Evolutionary conservation across 768 basidiomycete genomes (phyloP).

Genomic region (Ramaria sp.): DNA sequence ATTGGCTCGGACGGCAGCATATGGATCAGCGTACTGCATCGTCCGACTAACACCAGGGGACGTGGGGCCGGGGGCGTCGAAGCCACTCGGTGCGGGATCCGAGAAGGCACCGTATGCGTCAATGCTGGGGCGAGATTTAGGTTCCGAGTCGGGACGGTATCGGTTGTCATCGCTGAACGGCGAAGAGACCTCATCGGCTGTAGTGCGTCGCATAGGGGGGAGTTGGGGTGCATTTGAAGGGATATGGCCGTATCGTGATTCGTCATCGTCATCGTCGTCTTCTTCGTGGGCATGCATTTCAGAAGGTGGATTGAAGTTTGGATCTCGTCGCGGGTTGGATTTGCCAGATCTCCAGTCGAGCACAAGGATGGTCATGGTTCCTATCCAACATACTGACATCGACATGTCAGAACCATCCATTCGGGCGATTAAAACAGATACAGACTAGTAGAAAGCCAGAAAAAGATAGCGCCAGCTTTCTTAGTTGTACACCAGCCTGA

Average conservation of each 20-base stretch:
- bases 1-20: constrained; percentile 66
- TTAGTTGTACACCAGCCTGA: constrained; percentile 86
- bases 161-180: constrained; percentile 31
- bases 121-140: constrained; percentile 47
- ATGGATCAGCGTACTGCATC: constrained; percentile 90
- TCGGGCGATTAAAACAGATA: constrained; percentile 5
- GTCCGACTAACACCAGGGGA: constrained; percentile 66
- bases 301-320: constrained; percentile 60
- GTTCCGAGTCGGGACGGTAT: constrained; percentile 2
- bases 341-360: constrained; percentile 72
- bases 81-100: constrained; percentile 75
- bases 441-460: constrained; percentile 77
- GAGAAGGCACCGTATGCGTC: constrained; percentile 89
- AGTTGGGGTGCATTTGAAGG: constrained; percentile 1
- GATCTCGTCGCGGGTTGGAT: constrained; percentile 45
- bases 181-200: constrained; percentile 14
- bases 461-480: constrained; percentile 82
- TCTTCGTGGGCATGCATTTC: constrained; percentile 11
- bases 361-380: constrained; percentile 53
- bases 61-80: constrained; percentile 27
- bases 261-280: constrained; percentile 16
- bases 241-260: constrained; percentile 5
- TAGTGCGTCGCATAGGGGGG: background rate
- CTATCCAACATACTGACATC: constrained; percentile 59
- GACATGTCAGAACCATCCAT: background rate